Base-by-base conservation (phyloP, 2,329 filamentous ascomycete species). In the Tolypocladium pustulatum region DNA sequence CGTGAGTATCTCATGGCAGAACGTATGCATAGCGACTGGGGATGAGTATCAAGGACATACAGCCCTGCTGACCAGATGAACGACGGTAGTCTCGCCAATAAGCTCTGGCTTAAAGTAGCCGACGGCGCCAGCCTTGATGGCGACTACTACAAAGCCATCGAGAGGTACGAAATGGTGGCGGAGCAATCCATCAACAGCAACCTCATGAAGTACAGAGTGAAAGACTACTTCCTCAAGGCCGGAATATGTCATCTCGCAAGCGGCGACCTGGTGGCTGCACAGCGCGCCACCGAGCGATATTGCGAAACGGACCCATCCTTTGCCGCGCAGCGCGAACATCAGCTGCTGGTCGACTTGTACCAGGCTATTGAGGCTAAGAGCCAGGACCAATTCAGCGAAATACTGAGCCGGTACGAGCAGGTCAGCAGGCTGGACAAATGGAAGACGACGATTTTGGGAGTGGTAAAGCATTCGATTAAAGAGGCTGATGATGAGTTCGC, bases 161-260 rank as follows among this genome's bases (percentile, higher is more conserved):
- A 87, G 62, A 81, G 87, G 65, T 97, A 89, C 76, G 93, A 97
- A 72, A 86, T 88, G 68, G 90, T 97, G 54, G 89, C 91, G 49
- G 81, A 83, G 59, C 81, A 83, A 49, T 88, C 88, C 37, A 86
- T 96, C 66, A 86, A 87, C 73, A 97, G 94, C 78, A 93, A 95
- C 72, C 79, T 96, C 60, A 93, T 95, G 89, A 89, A 87, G 71
- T 96, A 90, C 84, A 90, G 85, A 54, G 91, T 97, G 63, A 97
- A 97, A 75, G 91, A 96, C 64, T 97, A 97, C 76, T 87, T 97
- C 68, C 81, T 97, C 68, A 96, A 97, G 77, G 90, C 90, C 0
- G 92, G 91, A 37, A 89, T 97, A 69, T 97, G 92, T 76, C 88
- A 96, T 71, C 81, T 97, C 41, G 84, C 84, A 46, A 79, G 78